Base-by-base conservation (phyloP, 164 flowering plant genomes). In the Berberis vulgaris region DNA sequence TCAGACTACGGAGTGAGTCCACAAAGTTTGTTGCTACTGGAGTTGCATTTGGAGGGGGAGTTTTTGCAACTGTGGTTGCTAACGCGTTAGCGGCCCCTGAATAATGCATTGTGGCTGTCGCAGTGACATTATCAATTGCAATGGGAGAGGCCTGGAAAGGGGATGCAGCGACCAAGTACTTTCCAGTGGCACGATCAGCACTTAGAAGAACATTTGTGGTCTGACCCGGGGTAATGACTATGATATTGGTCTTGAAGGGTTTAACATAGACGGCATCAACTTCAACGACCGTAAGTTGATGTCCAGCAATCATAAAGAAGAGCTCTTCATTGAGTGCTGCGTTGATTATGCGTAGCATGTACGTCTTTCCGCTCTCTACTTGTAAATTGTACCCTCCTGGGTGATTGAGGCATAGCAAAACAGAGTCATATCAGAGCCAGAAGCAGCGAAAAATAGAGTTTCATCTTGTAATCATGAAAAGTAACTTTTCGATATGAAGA, bases 241-340 rank as follows among this genome's bases (percentile, higher is more conserved):
- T 54, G 0, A 86, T 90, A 69, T 86, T 82, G 3, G 72, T 82
- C 45, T 71, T 63, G 78, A 87, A 82, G 5, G 94, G 96, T 57
- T 89, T 89, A 0, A 81, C 74, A 62, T 88, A 88, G 2, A 77
- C 13, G 13, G 89, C 95, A 46, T 88, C 95, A 1, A 82, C 89
- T 60, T 88, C 91, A 0, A 88, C 95, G 0, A 88, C 89, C 0
- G 86, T 86, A 43, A 88, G 69, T 2, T 69, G 61, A 65, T 88
- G 96, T 10, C 80, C 77, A 6, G 91, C 85, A 7, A 88, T 71
- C 54, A 76, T 82, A 65, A 86, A 86, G 80, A 88, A 86, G 50
- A 86, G 85, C 59, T 88, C 95, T 43, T 82, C 86, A 70, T 85
- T 86, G 45, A 88, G 83, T 46, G 91, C 96, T 67, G 96, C 91